A percentile compares a stretch with the other conserved stretches of the same genome.
phyloP scores from a whole-genome alignment of 2,329 filamentous ascomycete species.

The Leptographium procerum region DNA sequence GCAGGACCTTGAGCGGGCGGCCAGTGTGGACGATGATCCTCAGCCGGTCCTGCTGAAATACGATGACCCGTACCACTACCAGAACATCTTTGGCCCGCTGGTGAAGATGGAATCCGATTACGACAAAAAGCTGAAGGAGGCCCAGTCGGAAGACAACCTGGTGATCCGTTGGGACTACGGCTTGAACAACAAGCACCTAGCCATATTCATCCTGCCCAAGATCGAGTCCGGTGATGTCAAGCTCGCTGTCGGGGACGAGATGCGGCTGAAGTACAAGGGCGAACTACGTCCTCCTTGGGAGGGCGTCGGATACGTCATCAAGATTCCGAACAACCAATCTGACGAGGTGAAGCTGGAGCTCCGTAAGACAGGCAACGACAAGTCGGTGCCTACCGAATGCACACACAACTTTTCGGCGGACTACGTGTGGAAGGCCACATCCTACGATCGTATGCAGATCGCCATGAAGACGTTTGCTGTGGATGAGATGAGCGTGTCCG shows the following conservation, averaged over 20 bases:
- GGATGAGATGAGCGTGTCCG: constrained; percentile 95
- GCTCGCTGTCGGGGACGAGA: constrained; percentile 93
- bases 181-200: constrained; percentile 93
- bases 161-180: constrained; percentile 91
- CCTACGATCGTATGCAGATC: constrained; percentile 97
- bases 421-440: constrained; percentile 99
- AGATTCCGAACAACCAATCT: constrained; percentile 98
- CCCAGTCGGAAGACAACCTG: constrained; percentile 92
- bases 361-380: constrained; percentile 89
- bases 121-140: constrained; percentile 96
- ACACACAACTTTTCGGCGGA: constrained; percentile 97
- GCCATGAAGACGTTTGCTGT: constrained; percentile 99
- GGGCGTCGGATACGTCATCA: constrained; percentile 96
- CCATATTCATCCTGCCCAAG: constrained; percentile 91
- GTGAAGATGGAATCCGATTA: constrained; percentile 99
- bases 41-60: constrained; percentile 86
- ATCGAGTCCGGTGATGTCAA: constrained; percentile 97
- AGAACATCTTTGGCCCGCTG: constrained; percentile 94
- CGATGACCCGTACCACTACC: constrained; percentile 95
- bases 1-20: constrained; percentile 80
- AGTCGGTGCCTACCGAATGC: constrained; percentile 88
- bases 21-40: constrained; percentile 88
- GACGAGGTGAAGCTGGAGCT: constrained; percentile 95
- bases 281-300: constrained; percentile 90
- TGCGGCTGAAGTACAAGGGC: constrained; percentile 93